Base-by-base conservation (phyloP, 2,329 filamentous ascomycete species). In the Colletotrichum karsti region DNA sequence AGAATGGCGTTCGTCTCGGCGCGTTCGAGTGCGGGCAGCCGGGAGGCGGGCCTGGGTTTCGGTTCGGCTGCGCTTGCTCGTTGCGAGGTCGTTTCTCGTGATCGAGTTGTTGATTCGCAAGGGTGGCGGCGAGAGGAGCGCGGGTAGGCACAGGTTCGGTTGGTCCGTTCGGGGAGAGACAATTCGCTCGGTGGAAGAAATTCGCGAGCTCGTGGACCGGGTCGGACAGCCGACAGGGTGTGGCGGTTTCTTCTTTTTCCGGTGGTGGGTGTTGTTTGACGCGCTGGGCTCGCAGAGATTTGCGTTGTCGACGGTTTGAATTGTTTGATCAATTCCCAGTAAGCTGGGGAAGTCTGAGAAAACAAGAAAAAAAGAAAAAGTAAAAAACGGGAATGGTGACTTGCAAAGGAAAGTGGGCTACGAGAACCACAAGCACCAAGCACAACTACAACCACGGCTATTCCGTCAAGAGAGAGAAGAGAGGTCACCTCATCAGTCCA, bases 391-490 rank as follows among this genome's bases (percentile, higher is more conserved):
- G 39, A 61, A 58, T 53, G 44, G 51, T 51, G 33, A 63, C 60
- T 57, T 54, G 46, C 46, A 35, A 46, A 33, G 28, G 65, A 63
- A 65, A 65, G 61, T 59, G 60, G 60, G 64, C 53, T 67, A 33
- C 30, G 10, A 44, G 57, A 51, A 51, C 37, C 20, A 44, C 37
- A 3, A 39, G 35, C 53, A 42, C 53, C 33, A 22, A 22, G 33
- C 53, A 33, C 13, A 24, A 39, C 50, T 28, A 57, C 24, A 46
- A 35, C 33, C 51, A 60, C 57, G 57, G 57, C 57, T 51, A 60
- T 41, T 41, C n/a, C 35, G 35, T 48, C 37, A 15, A 39, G 55
- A 24, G 33, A 53, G n/a, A 8, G 35, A 18, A 35, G 20, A 22
- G 26, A 22, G 5, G 46, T 46, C 50, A 53, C 53, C 58, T 64